A percentile compares a stretch with the other conserved stretches of the same genome.
Evolutionary conservation across 2,329 filamentous ascomycete genomes (phyloP).

Genomic region (Ascochyta clinopodiicola): DNA sequence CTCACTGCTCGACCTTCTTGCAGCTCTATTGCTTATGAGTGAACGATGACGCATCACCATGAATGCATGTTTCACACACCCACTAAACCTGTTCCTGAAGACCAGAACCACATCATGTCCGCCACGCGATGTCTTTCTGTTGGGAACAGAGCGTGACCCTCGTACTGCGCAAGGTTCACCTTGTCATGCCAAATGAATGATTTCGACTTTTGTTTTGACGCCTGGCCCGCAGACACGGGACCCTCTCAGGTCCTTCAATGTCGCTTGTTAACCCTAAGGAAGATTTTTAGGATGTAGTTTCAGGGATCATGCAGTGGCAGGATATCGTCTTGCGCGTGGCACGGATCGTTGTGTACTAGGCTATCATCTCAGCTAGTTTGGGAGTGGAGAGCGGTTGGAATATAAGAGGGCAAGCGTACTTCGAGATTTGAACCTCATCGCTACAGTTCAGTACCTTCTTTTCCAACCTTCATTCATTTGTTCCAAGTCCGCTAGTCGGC

Average conservation of each 20-base stretch:
- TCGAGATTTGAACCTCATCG: constrained; percentile 21
- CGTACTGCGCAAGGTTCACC: constrained; percentile 8
- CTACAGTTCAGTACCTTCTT: constrained; percentile 40
- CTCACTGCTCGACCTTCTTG: no score
- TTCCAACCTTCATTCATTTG: constrained; percentile 36
- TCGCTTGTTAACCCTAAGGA: constrained; percentile 29
- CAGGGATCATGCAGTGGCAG: constrained; percentile 9
- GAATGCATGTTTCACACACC: constrained; percentile 31
- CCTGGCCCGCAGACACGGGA: constrained; percentile 25
- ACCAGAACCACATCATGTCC: constrained; percentile 15
- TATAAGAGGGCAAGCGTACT: constrained; percentile 3
- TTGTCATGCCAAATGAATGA: constrained; percentile 5
- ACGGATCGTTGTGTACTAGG: constrained; percentile 18
- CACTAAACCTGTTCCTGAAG: constrained; percentile 13
- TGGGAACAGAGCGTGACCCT: constrained; percentile 8
- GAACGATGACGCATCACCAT: no score
- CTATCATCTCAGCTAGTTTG: constrained; percentile 10
- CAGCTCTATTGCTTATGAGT: no score
- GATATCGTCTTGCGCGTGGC: constrained; percentile 24
- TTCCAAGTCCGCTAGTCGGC: constrained; percentile 41
- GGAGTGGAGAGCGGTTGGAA: constrained; percentile 3
- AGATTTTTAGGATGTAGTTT: constrained; percentile 21
- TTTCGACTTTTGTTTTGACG: constrained; percentile 19
- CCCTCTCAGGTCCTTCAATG: constrained; percentile 28
- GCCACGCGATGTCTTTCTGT: constrained; percentile 5